Evolutionary conservation across 2,329 filamentous ascomycete species (phyloP).

Genomic region (Calycina herbarum): DNA sequence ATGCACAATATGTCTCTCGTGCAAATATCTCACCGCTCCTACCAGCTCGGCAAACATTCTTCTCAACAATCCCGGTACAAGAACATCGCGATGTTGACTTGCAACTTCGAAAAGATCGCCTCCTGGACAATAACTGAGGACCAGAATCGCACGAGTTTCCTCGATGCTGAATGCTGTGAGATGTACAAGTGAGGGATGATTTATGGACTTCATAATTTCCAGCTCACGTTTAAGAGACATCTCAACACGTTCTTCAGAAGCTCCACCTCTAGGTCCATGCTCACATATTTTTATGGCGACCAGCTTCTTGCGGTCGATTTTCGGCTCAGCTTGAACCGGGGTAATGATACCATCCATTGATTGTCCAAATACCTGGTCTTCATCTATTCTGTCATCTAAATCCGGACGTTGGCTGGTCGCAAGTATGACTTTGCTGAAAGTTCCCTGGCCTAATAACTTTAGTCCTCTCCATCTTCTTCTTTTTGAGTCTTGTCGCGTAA

Average conservation of each 20-base stretch:
- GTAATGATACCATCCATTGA: slow-evolving; percentile 34
- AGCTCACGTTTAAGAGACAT: slow-evolving; percentile 92
- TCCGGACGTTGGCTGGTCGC: slow-evolving; percentile 73
- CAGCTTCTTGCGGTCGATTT: slow-evolving; percentile 70
- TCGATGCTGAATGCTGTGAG: slow-evolving; percentile 91
- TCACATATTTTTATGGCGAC: slow-evolving; percentile 96
- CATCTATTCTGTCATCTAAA: slow-evolving; percentile 44
- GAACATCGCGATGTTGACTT: slow-evolving; percentile 65
- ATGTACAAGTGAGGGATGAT: slow-evolving; percentile 86
- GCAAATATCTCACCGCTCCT: slow-evolving; percentile 81
- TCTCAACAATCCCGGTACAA: slow-evolving; percentile 70
- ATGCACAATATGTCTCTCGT: slow-evolving; percentile 84
- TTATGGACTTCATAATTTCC: slow-evolving; percentile 85
- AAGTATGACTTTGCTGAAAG: slow-evolving; percentile 91
- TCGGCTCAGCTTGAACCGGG: slow-evolving; percentile 36
- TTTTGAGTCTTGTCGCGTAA: slow-evolving; percentile 66
- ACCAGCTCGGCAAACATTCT: slow-evolving; percentile 90
- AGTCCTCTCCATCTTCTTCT: slow-evolving; percentile 77
- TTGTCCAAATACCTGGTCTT: slow-evolving; percentile 37
- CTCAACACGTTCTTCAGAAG: slow-evolving; percentile 89
- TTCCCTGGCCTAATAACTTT: slow-evolving; percentile 82
- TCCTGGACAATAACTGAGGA: slow-evolving; percentile 88
- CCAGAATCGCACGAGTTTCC: slow-evolving; percentile 76
- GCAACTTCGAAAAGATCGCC: slow-evolving; percentile 95
- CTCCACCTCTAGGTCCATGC: slow-evolving; percentile 89